A percentile compares a stretch with the other conserved stretches of the same genome.
Evolutionary conservation across 257 asterid genomes (phyloP).

Genomic region (Przewalskia tangutica): DNA sequence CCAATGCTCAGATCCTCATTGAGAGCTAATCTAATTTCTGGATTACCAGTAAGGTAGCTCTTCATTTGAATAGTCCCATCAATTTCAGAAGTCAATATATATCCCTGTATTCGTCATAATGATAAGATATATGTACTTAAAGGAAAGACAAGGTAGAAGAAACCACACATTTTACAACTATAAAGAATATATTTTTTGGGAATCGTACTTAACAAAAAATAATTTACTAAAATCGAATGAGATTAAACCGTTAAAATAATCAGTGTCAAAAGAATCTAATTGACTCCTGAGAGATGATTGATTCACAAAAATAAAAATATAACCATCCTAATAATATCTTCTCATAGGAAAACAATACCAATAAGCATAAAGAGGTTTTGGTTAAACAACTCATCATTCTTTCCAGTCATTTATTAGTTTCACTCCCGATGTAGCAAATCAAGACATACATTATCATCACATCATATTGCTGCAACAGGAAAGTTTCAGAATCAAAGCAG

Average conservation of each 20-base stretch:
- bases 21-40: constrained; percentile 94
- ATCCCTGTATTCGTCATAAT: constrained; percentile 26
- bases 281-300: neutral
- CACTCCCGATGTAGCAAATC: neutral
- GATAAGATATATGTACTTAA: neutral
- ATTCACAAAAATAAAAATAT: neutral
- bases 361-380: neutral
- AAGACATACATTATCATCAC: neutral
- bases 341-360: neutral
- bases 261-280: neutral
- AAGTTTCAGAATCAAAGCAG: neutral
- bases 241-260: neutral
- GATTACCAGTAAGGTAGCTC: constrained; percentile 96
- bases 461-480: neutral
- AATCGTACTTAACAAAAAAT: neutral
- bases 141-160: neutral
- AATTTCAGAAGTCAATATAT: constrained; percentile 95
- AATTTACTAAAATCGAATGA: neutral
- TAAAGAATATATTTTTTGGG: neutral
- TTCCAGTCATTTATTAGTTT: neutral
- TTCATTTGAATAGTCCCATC: constrained; percentile 99
- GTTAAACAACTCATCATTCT: neutral
- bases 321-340: neutral
- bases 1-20: constrained; percentile 88
- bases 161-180: neutral